Percentiles rank a stretch among this genome's conserved stretches.
Conservation (phyloP, 768 basidiomycete species). For the Neoboletus brunneissimus region DNA sequence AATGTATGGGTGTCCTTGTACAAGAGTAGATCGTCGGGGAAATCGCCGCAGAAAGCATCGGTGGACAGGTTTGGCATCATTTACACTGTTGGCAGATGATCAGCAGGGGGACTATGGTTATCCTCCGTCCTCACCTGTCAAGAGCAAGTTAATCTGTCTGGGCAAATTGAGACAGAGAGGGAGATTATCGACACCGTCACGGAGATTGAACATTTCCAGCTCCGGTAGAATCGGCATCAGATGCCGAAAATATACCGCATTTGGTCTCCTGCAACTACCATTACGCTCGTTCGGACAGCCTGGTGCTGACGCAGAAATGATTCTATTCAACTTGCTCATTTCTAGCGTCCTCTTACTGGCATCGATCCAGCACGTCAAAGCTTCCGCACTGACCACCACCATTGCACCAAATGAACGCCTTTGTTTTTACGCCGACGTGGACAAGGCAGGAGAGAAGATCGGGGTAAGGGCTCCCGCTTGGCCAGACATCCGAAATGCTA, state of each 20-base stretch:
- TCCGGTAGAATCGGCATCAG: slow-evolving; percentile 20
- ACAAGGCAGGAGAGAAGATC: slow-evolving; percentile 92
- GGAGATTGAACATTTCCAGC: slow-evolving; percentile 11
- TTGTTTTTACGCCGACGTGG: slow-evolving; percentile 96
- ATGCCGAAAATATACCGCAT: slow-evolving; percentile 19
- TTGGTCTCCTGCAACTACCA: background rate
- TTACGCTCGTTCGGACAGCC: background rate
- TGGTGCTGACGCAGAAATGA: slow-evolving; percentile 15
- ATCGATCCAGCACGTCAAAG: slow-evolving; percentile 37
- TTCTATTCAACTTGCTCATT: slow-evolving; percentile 20
- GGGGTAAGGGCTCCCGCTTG: slow-evolving; percentile 51
- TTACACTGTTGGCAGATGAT: background rate
- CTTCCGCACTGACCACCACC: slow-evolving; percentile 75
- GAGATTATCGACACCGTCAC: slow-evolving; percentile 6
- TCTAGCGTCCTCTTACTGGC: slow-evolving; percentile 29
- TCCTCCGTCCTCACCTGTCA: slow-evolving; percentile 18
- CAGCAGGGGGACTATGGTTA: background rate
- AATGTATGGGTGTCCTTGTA: slow-evolving; percentile 5
- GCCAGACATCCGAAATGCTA: slow-evolving; percentile 1
- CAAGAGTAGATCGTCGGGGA: slow-evolving; percentile 6
- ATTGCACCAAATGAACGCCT: slow-evolving; percentile 76
- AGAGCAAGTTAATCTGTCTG: slow-evolving; percentile 1
- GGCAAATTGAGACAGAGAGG: background rate
- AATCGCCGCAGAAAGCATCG: slow-evolving; percentile 7
- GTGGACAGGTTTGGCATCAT: background rate